Percentiles rank a stretch among this genome's conserved stretches.
These are phyloP conservation scores for Gossypium ekmanianum DNA, from an alignment of 345 rosid genomes.

Conservation along the genomic window DNA sequence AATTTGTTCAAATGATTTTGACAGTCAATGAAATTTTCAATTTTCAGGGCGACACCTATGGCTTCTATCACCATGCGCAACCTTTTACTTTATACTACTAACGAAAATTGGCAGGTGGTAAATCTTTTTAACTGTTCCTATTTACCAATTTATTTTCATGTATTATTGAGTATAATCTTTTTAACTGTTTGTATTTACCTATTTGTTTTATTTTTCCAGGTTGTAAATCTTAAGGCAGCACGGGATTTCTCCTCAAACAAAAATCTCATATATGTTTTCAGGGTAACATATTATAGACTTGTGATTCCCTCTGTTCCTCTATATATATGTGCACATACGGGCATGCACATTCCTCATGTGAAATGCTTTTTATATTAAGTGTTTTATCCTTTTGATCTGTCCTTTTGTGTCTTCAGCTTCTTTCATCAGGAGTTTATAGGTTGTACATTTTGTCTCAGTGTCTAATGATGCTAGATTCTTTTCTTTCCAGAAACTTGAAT, in stretches of 20 bases:
- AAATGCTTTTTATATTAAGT: not conserved
- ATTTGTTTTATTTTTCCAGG: slow-evolving; percentile 41
- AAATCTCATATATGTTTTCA: slow-evolving; percentile 84
- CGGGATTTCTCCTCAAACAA: slow-evolving; percentile 77
- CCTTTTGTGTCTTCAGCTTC: not conserved
- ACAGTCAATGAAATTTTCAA: not conserved
- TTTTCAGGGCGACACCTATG: slow-evolving; percentile 84
- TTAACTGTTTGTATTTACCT: slow-evolving; percentile 4
- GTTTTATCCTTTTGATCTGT: not conserved
- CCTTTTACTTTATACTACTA: slow-evolving; percentile 74
- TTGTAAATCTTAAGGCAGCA: slow-evolving; percentile 94
- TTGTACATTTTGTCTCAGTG: not conserved
- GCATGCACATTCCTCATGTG: not conserved
- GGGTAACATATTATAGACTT: slow-evolving; percentile 43
- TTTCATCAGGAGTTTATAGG: not conserved
- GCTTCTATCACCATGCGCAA: slow-evolving; percentile 90
- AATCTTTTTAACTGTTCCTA: not conserved
- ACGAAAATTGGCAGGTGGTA: slow-evolving; percentile 90
- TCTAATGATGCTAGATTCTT: slow-evolving; percentile 32
- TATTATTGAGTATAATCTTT: not conserved
- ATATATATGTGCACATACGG: not conserved
- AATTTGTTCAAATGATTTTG: not conserved
- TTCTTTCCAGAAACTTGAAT: slow-evolving; percentile 85
- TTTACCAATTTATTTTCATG: slow-evolving; percentile 9
- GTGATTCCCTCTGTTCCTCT: not conserved